Evolutionary conservation across 805 yeast species (phyloP).

Genomic region (Suhomyces faveliae): DNA sequence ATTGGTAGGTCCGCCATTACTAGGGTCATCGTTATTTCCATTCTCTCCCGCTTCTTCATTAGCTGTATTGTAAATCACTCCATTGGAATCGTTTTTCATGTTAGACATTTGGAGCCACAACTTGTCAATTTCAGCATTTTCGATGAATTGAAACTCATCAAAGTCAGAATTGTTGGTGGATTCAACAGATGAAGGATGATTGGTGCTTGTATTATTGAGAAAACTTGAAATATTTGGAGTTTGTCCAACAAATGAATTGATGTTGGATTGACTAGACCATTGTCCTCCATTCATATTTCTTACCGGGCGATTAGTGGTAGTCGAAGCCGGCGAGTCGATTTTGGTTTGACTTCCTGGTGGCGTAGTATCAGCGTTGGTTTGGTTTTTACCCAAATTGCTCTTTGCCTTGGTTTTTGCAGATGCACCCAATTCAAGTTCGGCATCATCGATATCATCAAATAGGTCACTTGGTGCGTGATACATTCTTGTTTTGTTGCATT

Average conservation of each 20-base stretch:
- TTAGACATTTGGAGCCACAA: constrained; percentile 35
- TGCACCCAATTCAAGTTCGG: constrained; percentile 4
- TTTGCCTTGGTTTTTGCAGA: background rate
- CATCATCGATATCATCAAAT: constrained; percentile 4
- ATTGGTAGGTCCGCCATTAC: background rate
- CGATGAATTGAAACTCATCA: constrained; percentile 18
- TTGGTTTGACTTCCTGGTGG: background rate
- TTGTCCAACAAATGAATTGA: background rate
- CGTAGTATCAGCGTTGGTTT: background rate
- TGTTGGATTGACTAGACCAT: background rate
- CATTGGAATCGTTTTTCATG: constrained; percentile 18
- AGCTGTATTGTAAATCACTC: background rate
- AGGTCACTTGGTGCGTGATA: constrained; percentile 2
- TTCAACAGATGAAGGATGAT: constrained; percentile 5
- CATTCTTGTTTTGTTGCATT: constrained; percentile 18
- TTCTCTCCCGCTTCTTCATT: background rate
- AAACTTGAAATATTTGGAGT: background rate
- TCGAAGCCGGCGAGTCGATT: background rate
- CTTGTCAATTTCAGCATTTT: constrained; percentile 33
- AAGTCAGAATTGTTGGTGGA: constrained; percentile 8
- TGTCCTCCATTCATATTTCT: background rate
- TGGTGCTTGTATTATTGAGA: background rate
- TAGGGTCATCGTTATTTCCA: background rate
- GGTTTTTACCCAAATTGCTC: background rate
- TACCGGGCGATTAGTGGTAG: background rate